Base-by-base conservation (phyloP, 345 rosid species). In the Ceriops zippeliana region DNA sequence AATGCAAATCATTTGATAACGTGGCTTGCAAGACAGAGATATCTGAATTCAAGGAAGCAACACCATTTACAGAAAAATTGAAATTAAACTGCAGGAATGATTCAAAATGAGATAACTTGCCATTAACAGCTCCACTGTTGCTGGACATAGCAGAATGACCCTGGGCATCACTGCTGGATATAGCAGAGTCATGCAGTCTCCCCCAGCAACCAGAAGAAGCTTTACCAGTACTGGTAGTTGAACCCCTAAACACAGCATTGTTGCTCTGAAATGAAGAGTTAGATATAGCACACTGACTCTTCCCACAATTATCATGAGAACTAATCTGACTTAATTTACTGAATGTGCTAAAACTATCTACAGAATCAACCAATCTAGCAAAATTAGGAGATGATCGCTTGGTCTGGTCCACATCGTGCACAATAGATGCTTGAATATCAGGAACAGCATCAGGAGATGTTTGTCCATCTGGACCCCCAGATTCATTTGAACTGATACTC, bases 321-420 rank as follows among this genome's bases (percentile, higher is more conserved):
- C 74, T 81, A 21, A 53, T 77, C 76, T 71, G 65, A 66, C 73
- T 77, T 63, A 52, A 68, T 66, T 76, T 72, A 52, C 74, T 71
- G 28, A 71, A 22, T 64, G 66, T 70, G 51, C 85, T 73, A 31
- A 78, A 79, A 46, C 73, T 77, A 79, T 78, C 77, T 13, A 85
- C 86, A 59, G 91, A 81, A 66, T 85, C 85, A 59, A 80, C 91
- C 89, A 89, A 83, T 75, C 75, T 74, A 37, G 86, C 81, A 82
- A 91, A 91, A 70, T 87, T 86, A 49, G 96, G 97, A 73, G 95
- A 89, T 49, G 71, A 34, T 22, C 83, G 80, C 68, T 82, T 81
- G 60, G 81, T 73, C 35, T 78, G 74, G 65, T 71, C 88, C 70
- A 71, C 75, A 56, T 80, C 69, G 32, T 82, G 65, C 58, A 68